Evolutionary conservation across 2,329 filamentous ascomycete genomes (phyloP).

Genomic region (Trichoderma aggressivum): DNA sequence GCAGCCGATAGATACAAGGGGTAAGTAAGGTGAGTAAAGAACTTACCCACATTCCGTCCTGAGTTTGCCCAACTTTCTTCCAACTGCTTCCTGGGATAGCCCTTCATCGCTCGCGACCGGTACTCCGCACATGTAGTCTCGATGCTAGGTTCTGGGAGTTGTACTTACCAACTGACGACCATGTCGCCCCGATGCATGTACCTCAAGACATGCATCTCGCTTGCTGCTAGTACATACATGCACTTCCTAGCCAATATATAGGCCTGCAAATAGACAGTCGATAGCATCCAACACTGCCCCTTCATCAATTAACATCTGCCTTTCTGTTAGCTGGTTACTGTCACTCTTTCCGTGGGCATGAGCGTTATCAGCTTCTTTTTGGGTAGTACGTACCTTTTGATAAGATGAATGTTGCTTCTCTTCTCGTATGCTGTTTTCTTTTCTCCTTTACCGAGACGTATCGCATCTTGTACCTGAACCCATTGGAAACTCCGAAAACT

Average conservation of each 20-base stretch:
- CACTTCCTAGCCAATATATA: not conserved
- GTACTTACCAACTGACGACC: not conserved
- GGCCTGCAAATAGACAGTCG: not conserved
- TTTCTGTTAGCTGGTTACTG: not conserved
- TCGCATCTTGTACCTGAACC: not conserved
- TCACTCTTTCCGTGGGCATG: not conserved
- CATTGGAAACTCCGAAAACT: not conserved
- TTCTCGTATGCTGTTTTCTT: not conserved
- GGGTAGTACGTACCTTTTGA: not conserved
- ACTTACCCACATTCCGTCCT: not conserved
- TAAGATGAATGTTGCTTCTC: not conserved
- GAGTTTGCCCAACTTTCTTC: not conserved
- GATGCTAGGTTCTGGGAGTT: not conserved
- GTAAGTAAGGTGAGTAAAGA: not conserved
- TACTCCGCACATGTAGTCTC: not conserved
- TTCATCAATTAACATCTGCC: not conserved
- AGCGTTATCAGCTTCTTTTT: not conserved
- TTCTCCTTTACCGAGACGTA: not conserved
- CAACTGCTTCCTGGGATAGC: not conserved
- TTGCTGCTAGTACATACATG: not conserved
- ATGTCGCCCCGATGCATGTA: not conserved
- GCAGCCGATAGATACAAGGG: not conserved
- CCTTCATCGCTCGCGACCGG: not conserved
- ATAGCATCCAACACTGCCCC: not conserved
- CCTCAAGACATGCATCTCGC: not conserved